Evolutionary conservation across 2,329 filamentous ascomycete genomes (phyloP), one percentile per base, ranked within the genome.

Genomic region (Aspergillus tamarii): DNA sequence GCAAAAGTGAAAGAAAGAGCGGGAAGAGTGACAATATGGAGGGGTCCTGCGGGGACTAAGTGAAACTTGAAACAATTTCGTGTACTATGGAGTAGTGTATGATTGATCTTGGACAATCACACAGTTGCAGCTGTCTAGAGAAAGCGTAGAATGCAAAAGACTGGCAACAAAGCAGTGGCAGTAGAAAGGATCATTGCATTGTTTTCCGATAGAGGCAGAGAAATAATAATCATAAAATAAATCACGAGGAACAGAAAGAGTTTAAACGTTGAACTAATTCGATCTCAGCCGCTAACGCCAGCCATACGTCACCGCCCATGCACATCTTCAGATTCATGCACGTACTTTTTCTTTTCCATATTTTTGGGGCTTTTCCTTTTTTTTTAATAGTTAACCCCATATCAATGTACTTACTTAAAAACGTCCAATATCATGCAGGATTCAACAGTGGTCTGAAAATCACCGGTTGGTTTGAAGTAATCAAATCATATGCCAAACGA

Each of bases 11-110:
- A 26, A 34, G 32, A 32, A 32, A 53, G 36, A 54, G n/a, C 53
- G 45, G 55, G 48, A 41, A 54, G 61, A 55, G 52, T 48, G 39
- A 36, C 50, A n/a, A 16, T 21, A n/a, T n/a, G 48, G 48, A 52
- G 48, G 48, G 28, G 48, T 16, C 23, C 28, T 21, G 48, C 19
- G 28, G 28, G 48, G 12, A 52, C 45, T 30, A 32, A 36, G 45
- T 43, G 57, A 45, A 52, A 16, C 32, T 34, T 52, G 46, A 59
- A 52, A 59, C 43, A 59, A 41, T 30, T 30, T 23, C 36, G 57
- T n/a, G 45, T 59, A 41, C n/a, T n/a, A n/a, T 4, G 32, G 32
- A 34, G 32, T 34, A 34, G 57, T 30, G 45, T 50, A 26, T 41
- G 36, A 9, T 30, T 59, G 32, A 52, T 11, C 26, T 32, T 11